Percentiles rank a stretch among this genome's conserved stretches.
These are phyloP conservation scores for Monilinia fructicola DNA, from an alignment of 2,329 filamentous ascomycete species.

Conservation along the genomic window DNA sequence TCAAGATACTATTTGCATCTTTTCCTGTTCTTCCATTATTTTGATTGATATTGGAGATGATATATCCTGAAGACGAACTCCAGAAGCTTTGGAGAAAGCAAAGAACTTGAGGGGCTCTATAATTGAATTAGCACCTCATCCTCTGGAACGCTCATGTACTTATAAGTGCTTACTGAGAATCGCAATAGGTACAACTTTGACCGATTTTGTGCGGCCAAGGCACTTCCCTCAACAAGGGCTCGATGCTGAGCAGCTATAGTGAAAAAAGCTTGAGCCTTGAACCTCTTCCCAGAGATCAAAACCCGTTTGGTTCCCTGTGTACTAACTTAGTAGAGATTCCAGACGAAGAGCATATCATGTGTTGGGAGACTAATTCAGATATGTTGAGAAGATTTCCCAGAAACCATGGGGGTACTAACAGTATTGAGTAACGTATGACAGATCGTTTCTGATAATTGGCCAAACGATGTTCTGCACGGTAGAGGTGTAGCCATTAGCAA, in stretches of 20 bases:
- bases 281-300: slow-evolving; percentile 88
- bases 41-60: slow-evolving; percentile 67
- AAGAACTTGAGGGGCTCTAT: slow-evolving; percentile 63
- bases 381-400: not conserved
- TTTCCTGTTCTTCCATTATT: slow-evolving; percentile 64
- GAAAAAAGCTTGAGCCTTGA: slow-evolving; percentile 73
- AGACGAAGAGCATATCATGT: not conserved
- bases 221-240: slow-evolving; percentile 64
- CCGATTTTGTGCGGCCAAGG: slow-evolving; percentile 64
- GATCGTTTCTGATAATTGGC: slow-evolving; percentile 74
- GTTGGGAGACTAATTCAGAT: not conserved
- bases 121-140: not conserved
- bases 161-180: slow-evolving; percentile 46
- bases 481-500: slow-evolving; percentile 56
- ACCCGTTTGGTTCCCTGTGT: slow-evolving; percentile 48
- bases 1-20: slow-evolving; percentile 69
- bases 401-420: slow-evolving; percentile 45
- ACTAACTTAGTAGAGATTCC: slow-evolving; percentile 13
- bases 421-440: slow-evolving; percentile 72
- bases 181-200: slow-evolving; percentile 59
- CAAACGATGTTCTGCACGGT: slow-evolving; percentile 56
- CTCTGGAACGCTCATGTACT: not conserved
- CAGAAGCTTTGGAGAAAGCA: slow-evolving; percentile 77
- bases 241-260: slow-evolving; percentile 70
- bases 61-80: slow-evolving; percentile 56